phyloP scores from a whole-genome alignment of 768 basidiomycete species.

The Russula vinacea region DNA sequence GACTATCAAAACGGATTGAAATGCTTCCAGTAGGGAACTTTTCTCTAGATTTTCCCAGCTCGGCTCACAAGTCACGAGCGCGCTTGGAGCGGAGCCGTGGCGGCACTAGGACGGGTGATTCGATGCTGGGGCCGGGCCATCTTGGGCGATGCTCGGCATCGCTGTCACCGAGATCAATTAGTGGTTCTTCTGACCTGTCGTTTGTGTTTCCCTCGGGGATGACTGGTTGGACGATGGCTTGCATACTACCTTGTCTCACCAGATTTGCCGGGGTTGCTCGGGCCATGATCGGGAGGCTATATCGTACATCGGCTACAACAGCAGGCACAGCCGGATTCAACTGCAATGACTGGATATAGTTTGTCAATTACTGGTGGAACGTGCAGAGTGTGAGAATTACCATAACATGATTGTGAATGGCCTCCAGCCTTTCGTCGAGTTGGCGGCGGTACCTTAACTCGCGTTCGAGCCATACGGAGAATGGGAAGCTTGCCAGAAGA shows the following conservation, averaged over 20 bases:
- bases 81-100: too few species aligned
- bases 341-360: background rate
- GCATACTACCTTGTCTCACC: background rate
- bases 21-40: too few species aligned
- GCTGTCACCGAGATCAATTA: too few species aligned
- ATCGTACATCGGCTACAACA: background rate
- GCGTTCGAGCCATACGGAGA: background rate
- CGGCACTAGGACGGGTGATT: too few species aligned
- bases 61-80: too few species aligned
- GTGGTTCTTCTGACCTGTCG: too few species aligned
- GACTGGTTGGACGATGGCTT: background rate
- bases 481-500: background rate
- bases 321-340: background rate
- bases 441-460: background rate
- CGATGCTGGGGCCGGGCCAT: too few species aligned
- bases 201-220: background rate
- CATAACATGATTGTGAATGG: background rate
- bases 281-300: background rate
- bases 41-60: too few species aligned
- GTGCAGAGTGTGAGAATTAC: background rate
- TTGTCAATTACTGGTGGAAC: background rate
- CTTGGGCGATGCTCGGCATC: too few species aligned
- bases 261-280: background rate
- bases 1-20: too few species aligned
- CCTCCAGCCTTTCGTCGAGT: background rate